A percentile compares a stretch with the other conserved stretches of the same genome.
phyloP scores from a whole-genome alignment of 805 yeast genomes.

The Hanseniaspora vineae region DNA sequence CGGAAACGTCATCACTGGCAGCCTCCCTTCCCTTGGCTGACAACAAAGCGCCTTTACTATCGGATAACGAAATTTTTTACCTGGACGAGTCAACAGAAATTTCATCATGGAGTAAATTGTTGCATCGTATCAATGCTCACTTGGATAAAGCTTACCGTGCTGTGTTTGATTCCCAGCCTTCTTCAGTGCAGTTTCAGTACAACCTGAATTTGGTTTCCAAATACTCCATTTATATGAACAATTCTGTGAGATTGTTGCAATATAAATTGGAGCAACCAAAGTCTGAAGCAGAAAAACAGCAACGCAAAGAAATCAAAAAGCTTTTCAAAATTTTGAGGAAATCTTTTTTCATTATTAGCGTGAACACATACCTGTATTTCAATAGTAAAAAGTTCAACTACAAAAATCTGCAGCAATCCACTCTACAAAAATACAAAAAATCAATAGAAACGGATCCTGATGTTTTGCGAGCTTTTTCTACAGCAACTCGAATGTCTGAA shows the following conservation, averaged over 20 bases:
- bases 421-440: constrained; percentile 4
- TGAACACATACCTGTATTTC: constrained; percentile 52
- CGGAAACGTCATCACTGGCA: no score
- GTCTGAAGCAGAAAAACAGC: constrained; percentile 10
- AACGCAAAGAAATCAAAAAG: constrained; percentile 32
- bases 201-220: constrained; percentile 43
- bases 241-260: constrained; percentile 41
- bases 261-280: constrained; percentile 36
- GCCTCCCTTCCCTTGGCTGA: no score
- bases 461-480: no score
- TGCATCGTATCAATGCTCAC: neutral
- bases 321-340: constrained; percentile 39
- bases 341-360: constrained; percentile 48
- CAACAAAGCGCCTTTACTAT: neutral
- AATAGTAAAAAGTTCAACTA: constrained; percentile 13
- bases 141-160: constrained; percentile 1
- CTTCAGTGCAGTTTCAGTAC: constrained; percentile 36
- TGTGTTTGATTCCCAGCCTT: constrained; percentile 15
- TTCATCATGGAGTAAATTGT: neutral
- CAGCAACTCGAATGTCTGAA: no score
- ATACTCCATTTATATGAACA: constrained; percentile 38
- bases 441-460: neutral
- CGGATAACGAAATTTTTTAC: constrained; percentile 2
- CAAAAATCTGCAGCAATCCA: constrained; percentile 3
- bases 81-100: constrained; percentile 3